Percentiles rank a stretch among this genome's conserved stretches.
Conservation (phyloP, 2,329 filamentous ascomycete species). For the Trichoderma hamatum region DNA sequence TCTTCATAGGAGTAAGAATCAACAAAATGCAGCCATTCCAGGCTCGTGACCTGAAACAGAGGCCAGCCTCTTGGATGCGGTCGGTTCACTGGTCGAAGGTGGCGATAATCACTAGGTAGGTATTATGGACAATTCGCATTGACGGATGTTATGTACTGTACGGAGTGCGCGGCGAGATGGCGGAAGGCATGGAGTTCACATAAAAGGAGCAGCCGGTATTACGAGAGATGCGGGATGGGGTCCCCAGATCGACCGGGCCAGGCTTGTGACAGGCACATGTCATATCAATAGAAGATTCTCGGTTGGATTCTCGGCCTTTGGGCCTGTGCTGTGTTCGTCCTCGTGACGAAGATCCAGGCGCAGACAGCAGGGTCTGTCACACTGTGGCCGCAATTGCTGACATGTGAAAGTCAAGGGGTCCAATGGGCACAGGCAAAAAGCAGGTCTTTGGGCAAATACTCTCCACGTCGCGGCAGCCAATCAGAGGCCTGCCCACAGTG, state of each 20-base stretch:
- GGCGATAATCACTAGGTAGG: neutral
- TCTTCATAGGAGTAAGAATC: neutral
- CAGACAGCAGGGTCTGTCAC: neutral
- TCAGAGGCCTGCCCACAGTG: constrained; percentile 22
- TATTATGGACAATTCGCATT: neutral
- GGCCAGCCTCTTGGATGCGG: neutral
- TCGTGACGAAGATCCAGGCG: constrained; percentile 19
- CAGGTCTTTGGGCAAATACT: neutral
- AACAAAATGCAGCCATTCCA: neutral
- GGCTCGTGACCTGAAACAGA: neutral
- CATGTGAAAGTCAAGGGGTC: constrained; percentile 21
- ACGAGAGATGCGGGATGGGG: constrained; percentile 1
- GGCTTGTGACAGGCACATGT: constrained; percentile 24
- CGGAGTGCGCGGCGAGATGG: constrained; percentile 3
- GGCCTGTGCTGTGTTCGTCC: neutral
- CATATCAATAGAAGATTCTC: constrained; percentile 4
- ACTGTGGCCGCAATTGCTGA: constrained; percentile 13
- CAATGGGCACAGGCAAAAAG: neutral
- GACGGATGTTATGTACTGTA: neutral
- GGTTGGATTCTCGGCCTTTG: constrained; percentile 21
- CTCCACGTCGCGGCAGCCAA: constrained; percentile 5
- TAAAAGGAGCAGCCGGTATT: neutral
- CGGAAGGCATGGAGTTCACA: constrained; percentile 12
- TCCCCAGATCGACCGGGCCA: neutral
- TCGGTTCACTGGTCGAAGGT: constrained; percentile 4